Percentiles rank a stretch among this genome's conserved stretches.
phyloP scores from a whole-genome alignment of 78 protist genomes.

The Dictyostelium firmibasis region DNA sequence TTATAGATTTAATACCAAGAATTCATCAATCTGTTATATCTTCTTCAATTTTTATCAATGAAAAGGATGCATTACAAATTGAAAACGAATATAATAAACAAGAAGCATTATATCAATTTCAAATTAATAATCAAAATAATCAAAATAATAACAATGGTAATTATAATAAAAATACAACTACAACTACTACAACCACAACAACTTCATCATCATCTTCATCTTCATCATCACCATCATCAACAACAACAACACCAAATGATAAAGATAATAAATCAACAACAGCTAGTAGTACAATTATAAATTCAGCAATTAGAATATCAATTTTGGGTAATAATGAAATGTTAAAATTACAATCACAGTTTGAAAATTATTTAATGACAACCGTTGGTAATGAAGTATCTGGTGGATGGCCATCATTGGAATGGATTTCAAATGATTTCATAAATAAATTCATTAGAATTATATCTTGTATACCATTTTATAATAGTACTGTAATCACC shows the following conservation, averaged over 20 bases:
- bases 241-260: not conserved
- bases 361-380: constrained; percentile 41
- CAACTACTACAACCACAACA: not conserved
- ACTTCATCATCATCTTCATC: not conserved
- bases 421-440: constrained; percentile 61
- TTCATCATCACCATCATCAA: not conserved
- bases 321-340: constrained; percentile 49
- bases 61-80: constrained; percentile 51
- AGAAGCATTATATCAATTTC: constrained; percentile 71
- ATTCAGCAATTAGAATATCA: constrained; percentile 51
- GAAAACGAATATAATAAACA: constrained; percentile 65
- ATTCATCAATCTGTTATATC: constrained; percentile 55
- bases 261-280: not conserved
- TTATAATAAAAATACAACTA: not conserved
- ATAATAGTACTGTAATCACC: not conserved
- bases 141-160: not conserved
- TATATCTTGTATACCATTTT: constrained; percentile 46
- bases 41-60: constrained; percentile 39
- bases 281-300: not conserved
- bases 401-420: constrained; percentile 30
- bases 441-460: constrained; percentile 21
- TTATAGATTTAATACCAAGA: constrained; percentile 57
- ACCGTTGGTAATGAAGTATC: constrained; percentile 8
- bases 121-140: not conserved
- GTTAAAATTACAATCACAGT: constrained; percentile 1